Base-by-base conservation (phyloP, 2,329 filamentous ascomycete species). In the Shiraia bambusicola region DNA sequence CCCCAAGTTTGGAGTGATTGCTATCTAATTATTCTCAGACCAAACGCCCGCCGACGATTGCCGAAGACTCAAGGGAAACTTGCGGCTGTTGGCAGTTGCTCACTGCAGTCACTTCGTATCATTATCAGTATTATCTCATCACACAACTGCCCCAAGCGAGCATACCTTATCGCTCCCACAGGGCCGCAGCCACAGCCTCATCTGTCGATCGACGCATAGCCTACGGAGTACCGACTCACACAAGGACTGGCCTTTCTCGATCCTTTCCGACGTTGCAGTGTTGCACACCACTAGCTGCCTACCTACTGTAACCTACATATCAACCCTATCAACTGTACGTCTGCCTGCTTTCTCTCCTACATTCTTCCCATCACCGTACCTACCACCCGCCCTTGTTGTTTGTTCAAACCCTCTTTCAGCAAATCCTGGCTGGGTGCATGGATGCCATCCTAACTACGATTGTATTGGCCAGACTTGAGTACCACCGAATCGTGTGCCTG, bases 11-110 rank as follows among this genome's bases (percentile, higher is more conserved):
- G 39, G 40, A 45, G 44, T 51, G 45, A 42, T 41, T 44, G 41
- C 38, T 47, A 49, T 45, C 37, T n/a, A n/a, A n/a, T n/a, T n/a
- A n/a, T n/a, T n/a, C n/a, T 45, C 47, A 40, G 28, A 47, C 34
- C 30, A 42, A 46, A 37, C 24, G 39, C 40, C 36, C 51, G 56
- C 63, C 61, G 61, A 55, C 41, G 45, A 50, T 50, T 64, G 52
- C 64, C 64, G 62, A 51, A 17, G 35, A 39, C 27, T 16, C 34
- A 33, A 40, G 55, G 63, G 62, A 61, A 64, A 64, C 37, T 41
- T 50, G 59, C 64, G 65, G 65, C 65, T 61, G 47, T 60, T 63
- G 65, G 65, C 65, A 61, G 47, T 60, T 15, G 29, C 31, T 42
- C 37, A 34, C 40, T 19, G 33, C 42, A 30, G 28, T n/a, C n/a